Conservation (phyloP, 1,139 yeast species). For the Yamadazyma dushanensis region DNA sequence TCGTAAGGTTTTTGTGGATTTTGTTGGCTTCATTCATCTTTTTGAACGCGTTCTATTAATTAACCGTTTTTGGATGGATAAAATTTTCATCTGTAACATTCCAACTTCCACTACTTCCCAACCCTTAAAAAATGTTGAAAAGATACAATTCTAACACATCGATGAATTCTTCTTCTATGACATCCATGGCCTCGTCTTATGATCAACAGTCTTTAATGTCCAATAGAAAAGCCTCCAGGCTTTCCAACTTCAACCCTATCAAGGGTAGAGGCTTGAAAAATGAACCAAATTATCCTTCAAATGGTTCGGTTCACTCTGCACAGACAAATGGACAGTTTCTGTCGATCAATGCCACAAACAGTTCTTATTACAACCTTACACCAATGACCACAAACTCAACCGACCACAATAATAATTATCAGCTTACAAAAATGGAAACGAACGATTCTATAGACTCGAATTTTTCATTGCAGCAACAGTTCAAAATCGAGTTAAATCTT, state of each 20-base stretch:
- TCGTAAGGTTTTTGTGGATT: too few relatives aligned
- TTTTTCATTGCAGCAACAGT: constrained; percentile 18
- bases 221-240: constrained; percentile 16
- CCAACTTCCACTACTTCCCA: neutral
- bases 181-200: constrained; percentile 3
- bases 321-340: constrained; percentile 11
- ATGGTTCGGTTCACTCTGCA: constrained; percentile 10
- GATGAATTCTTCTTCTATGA: neutral
- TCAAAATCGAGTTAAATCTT: constrained; percentile 27
- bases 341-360: constrained; percentile 7
- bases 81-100: constrained; percentile 8
- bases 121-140: constrained; percentile 3
- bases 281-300: neutral
- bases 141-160: constrained; percentile 5
- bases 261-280: constrained; percentile 10
- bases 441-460: constrained; percentile 44
- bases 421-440: constrained; percentile 46
- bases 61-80: constrained; percentile 5
- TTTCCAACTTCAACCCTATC: constrained; percentile 20
- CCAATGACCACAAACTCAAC: constrained; percentile 13
- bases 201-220: constrained; percentile 16
- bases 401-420: constrained; percentile 19
- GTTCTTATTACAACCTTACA: constrained; percentile 15
- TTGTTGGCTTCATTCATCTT: too few relatives aligned
- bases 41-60: constrained; percentile 12